Evolutionary conservation across 2,329 filamentous ascomycete genomes (phyloP).

Genomic region (Trichoderma arundinaceum): DNA sequence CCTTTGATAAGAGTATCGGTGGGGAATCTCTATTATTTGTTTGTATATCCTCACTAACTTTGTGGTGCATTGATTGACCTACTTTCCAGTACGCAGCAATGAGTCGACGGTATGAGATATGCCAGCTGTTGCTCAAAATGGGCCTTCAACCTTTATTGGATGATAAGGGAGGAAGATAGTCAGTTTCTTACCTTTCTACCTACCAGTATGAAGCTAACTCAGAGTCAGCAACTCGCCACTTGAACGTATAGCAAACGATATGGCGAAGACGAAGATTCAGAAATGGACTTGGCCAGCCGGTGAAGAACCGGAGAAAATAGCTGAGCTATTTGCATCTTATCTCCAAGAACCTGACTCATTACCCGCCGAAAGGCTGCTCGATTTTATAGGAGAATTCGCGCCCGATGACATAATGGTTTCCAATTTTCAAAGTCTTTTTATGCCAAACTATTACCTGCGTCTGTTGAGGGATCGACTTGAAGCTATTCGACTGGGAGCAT

Average conservation of each 20-base stretch:
- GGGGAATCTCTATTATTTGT: constrained; percentile 36
- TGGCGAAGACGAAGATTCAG: not conserved
- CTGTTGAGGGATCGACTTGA: constrained; percentile 35
- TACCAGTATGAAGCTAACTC: not conserved
- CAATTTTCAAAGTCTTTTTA: constrained; percentile 34
- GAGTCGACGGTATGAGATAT: constrained; percentile 29
- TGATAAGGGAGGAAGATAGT: not conserved
- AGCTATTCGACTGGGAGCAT: constrained; percentile 35
- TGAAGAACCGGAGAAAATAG: constrained; percentile 17
- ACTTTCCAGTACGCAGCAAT: constrained; percentile 34
- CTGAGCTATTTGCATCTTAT: constrained; percentile 34
- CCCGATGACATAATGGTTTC: constrained; percentile 23
- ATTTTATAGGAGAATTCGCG: constrained; percentile 10
- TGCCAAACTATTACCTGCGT: constrained; percentile 33
- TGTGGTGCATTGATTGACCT: not conserved
- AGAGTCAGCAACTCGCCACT: not conserved
- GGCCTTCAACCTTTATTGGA: constrained; percentile 32
- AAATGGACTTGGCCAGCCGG: not conserved
- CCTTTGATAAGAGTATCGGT: constrained; percentile 34
- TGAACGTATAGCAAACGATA: not conserved
- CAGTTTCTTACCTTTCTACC: not conserved
- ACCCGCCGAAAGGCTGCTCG: constrained; percentile 34
- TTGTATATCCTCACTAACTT: not conserved
- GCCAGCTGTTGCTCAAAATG: constrained; percentile 31
- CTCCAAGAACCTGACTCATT: constrained; percentile 34